phyloP scores from a whole-genome alignment of 1,284 basidiomycete genomes.

The Malassezia cuniculi region DNA sequence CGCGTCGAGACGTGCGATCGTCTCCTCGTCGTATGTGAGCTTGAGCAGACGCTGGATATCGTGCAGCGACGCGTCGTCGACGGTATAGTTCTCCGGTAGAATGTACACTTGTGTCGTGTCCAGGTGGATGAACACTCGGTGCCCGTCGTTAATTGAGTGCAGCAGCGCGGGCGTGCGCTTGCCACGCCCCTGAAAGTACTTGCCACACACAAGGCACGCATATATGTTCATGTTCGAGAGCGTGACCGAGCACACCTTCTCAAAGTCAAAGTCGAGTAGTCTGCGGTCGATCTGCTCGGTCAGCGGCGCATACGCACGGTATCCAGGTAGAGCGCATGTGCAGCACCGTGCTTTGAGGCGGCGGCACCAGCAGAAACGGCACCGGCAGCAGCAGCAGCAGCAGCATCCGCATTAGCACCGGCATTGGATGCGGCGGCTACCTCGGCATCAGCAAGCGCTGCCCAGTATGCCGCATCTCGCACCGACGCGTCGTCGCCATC shows the following conservation, averaged over 20 bases:
- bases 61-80: constrained; percentile 84
- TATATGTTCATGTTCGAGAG: constrained; percentile 94
- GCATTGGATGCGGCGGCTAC: no score
- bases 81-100: constrained; percentile 90
- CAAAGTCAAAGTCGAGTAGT: constrained; percentile 92
- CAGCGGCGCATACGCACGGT: constrained; percentile 48
- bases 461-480: background rate
- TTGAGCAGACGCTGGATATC: constrained; percentile 83
- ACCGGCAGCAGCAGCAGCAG: background rate
- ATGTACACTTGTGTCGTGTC: constrained; percentile 89
- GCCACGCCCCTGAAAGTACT: constrained; percentile 95
- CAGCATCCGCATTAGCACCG: background rate
- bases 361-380: background rate
- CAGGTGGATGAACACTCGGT: constrained; percentile 94
- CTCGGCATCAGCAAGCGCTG: background rate
- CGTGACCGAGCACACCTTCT: constrained; percentile 93
- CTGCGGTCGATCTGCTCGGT: constrained; percentile 30
- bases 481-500: background rate
- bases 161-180: constrained; percentile 85
- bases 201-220: constrained; percentile 92
- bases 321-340: constrained; percentile 63
- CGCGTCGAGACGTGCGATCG: constrained; percentile 52
- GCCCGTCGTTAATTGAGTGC: constrained; percentile 92
- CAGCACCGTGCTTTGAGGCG: background rate
- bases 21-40: constrained; percentile 56